These are phyloP conservation scores for Lactarius psammicola DNA, from an alignment of 768 basidiomycete species.

Conservation along the genomic window DNA sequence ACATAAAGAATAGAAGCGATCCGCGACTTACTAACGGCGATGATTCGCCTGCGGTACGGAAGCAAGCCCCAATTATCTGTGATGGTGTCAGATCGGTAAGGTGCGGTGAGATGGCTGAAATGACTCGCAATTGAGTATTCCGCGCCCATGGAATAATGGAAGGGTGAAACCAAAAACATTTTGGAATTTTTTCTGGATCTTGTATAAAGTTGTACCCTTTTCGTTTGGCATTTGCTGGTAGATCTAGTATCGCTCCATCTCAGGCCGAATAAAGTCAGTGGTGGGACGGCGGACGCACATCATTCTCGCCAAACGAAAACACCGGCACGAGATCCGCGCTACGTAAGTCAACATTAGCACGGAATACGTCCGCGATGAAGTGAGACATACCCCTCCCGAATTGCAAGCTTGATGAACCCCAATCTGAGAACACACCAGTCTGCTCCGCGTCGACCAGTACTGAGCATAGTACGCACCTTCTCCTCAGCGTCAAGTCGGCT, in stretches of 20 bases:
- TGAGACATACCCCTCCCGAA: slow-evolving; percentile 71
- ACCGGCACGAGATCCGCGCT: slow-evolving; percentile 97
- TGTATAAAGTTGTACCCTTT: slow-evolving; percentile 84
- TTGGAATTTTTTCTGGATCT: slow-evolving; percentile 88
- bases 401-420: slow-evolving; percentile 94
- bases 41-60: slow-evolving; percentile 93
- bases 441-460: background rate
- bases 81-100: background rate
- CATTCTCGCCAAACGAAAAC: slow-evolving; percentile 98
- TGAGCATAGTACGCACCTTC: slow-evolving; percentile 49
- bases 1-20: background rate
- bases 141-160: slow-evolving; percentile 96
- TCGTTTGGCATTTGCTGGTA: slow-evolving; percentile 97
- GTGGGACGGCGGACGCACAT: slow-evolving; percentile 51
- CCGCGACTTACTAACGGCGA: slow-evolving; percentile 86
- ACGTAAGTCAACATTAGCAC: slow-evolving; percentile 16
- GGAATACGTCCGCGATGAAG: background rate
- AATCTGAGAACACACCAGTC: slow-evolving; percentile 45
- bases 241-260: slow-evolving; percentile 53
- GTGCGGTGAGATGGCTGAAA: background rate
- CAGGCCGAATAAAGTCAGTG: slow-evolving; percentile 6
- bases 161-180: slow-evolving; percentile 92
- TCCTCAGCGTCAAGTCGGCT: slow-evolving; percentile 79
- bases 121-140: slow-evolving; percentile 84
- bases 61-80: slow-evolving; percentile 92